Evolutionary conservation across 1,139 yeast genomes (phyloP), one percentile per base, ranked within the genome.

Genomic region (Yarrowia galli): DNA sequence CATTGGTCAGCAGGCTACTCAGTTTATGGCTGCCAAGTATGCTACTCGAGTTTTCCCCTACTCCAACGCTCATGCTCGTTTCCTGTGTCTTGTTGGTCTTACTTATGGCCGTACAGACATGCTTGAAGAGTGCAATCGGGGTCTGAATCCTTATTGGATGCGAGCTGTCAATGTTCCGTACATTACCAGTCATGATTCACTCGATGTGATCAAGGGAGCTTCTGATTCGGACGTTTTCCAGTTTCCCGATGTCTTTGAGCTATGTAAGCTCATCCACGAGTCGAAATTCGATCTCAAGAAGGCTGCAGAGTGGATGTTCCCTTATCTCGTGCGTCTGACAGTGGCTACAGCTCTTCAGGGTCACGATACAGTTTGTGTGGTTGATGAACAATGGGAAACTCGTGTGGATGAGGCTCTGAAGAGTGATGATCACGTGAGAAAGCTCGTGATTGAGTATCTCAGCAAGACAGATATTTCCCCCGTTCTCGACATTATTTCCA

Each of bases 141-240:
- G 98, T 0, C 80, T 95, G 36, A 88, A 91, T 74, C 98, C 98
- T 0, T 85, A 90, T 74, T 85, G 89, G 86, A 87, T 85, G 74
- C 80, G 79, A 66, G 76, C 74, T 13, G 72, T 71, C 40, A 76
- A 73, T 60, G 69, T 74, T 5, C 65, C 65, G 8, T 70, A 60
- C 63, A 68, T 45, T 48, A 20, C 36, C 16, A 28, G 42, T 9
- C 49, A 58, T 22, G 68, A 51, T 65, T 69, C 66, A 6, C 65
- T 63, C 22, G 69, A 63, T n/a, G 64, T 51, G 18, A 69, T 68
- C 28, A 65, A 61, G 56, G 69, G 68, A 5, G 40, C 65, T 3
- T 23, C 43, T 1, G 64, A 35, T 20, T 51, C 60, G 5, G 65
- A 28, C 15, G 51, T 67, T 1, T 58, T 74, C 13, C 68, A 69